Base-by-base conservation (phyloP, 495 filamentous ascomycete genomes). In the Peziza echinospora region DNA sequence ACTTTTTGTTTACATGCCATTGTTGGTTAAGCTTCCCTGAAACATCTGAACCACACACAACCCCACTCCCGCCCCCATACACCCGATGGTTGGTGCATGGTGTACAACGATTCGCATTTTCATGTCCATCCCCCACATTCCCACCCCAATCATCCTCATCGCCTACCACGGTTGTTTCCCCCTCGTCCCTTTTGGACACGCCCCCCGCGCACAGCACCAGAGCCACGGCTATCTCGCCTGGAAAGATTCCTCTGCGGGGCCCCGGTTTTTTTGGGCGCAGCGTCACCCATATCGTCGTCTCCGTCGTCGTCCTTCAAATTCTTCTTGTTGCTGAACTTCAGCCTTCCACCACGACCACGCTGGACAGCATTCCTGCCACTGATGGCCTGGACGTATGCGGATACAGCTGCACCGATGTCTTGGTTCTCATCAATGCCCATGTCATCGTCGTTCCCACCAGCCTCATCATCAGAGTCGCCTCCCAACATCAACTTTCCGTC, bases 401-500 rank as follows among this genome's bases (percentile, higher is more conserved):
- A 81, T 17, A 96, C 77, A 13, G 84, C 80, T 21, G 65, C 71
- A 22, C 64, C 64, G 0, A 54, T 47, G 42, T 62, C 63, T 47
- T 64, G 65, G 19, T 54, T 66, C 4, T 63, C 62, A 55, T 80
- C 80, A 26, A 72, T 63, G 37, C 72, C 73, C 10, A 65, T 65
- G 26, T 61, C 65, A 28, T 67, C 64, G 37, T 67, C 65, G 1
- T 37, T 5, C 3, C 60, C 58, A 13, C 69, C 69, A 23, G 58
- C 56, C n/a, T 47, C 47, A 24, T 73, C 66, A 21, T 66, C 67
- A 9, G 50, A 48, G 19, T 54, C 44, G 16, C 24, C 54, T 30
- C 76, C 77, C 21, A 97, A 66, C 34, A 96, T 66, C 4, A 97
- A 72, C 64, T 87, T 91, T n/a, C 91, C 89, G 51, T 94, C 84